These are phyloP conservation scores for Logfia minima DNA, from an alignment of 129 eudicot genomes.

Conservation along the genomic window DNA sequence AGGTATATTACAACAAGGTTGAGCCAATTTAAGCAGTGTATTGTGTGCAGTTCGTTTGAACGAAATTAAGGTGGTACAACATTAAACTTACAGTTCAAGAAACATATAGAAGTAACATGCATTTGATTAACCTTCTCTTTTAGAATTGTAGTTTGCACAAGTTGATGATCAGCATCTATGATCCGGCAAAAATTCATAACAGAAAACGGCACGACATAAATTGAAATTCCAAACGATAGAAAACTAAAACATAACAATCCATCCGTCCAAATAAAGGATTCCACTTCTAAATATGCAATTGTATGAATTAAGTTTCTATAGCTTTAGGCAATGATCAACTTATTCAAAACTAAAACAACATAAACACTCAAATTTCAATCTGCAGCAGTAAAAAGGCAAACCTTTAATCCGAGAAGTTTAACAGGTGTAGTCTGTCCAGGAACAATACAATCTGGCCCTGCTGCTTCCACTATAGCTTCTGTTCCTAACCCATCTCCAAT, in stretches of 20 bases:
- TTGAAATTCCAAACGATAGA: neutral
- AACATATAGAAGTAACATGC: neutral
- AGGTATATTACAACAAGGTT: neutral
- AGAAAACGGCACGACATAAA: slow-evolving; percentile 1
- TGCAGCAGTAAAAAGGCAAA: slow-evolving; percentile 3
- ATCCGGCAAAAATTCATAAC: neutral
- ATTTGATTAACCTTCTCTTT: neutral
- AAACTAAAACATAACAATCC: neutral
- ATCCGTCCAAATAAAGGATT: slow-evolving; percentile 4
- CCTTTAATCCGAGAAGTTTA: slow-evolving; percentile 86
- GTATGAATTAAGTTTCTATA: neutral
- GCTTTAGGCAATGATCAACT: slow-evolving; percentile 4
- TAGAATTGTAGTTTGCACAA: neutral
- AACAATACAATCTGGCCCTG: slow-evolving; percentile 96
- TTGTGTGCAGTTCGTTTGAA: neutral
- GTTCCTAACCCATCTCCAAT: slow-evolving; percentile 79
- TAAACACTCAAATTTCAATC: neutral
- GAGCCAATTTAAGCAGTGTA: neutral
- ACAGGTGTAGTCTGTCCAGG: slow-evolving; percentile 81
- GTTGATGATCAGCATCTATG: slow-evolving; percentile 16
- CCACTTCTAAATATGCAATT: neutral
- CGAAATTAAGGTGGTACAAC: neutral
- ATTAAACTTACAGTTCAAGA: neutral
- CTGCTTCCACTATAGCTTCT: slow-evolving; percentile 91
- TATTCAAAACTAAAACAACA: neutral